A percentile compares a stretch with the other conserved stretches of the same genome.
These are phyloP conservation scores for Primulina huaijiensis DNA, from an alignment of 257 asterid genomes.

Conservation along the genomic window DNA sequence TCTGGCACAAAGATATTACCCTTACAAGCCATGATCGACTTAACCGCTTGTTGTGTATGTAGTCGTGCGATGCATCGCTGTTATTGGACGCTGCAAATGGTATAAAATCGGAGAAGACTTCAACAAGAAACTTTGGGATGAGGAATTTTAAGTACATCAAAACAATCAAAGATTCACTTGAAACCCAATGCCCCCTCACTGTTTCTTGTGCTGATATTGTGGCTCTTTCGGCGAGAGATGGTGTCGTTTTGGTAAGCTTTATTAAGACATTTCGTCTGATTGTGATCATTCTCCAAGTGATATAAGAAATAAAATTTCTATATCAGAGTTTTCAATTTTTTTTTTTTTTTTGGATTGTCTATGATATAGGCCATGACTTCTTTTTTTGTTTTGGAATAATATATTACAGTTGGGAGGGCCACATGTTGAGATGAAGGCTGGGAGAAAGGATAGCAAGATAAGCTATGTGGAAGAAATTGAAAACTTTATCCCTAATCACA, in stretches of 20 bases:
- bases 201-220: conserved; percentile 93
- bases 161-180: conserved; percentile 60
- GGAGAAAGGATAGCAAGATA: conserved; percentile 62
- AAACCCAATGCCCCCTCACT: conserved; percentile 56
- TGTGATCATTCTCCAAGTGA: no score
- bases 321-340: no score
- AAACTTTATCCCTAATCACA: conserved; percentile 61
- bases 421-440: conserved; percentile 56
- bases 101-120: conserved; percentile 53
- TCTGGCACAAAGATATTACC: no score
- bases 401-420: conserved; percentile 67
- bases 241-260: conserved; percentile 49
- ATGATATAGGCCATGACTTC: background rate
- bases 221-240: conserved; percentile 84
- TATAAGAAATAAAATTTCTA: no score
- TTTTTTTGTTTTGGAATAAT: background rate
- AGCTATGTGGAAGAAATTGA: conserved; percentile 47
- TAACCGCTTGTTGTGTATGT: background rate
- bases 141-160: conserved; percentile 62
- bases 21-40: no score
- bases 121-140: conserved; percentile 64
- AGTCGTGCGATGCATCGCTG: conserved; percentile 91
- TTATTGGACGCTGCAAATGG: conserved; percentile 47
- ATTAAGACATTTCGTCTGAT: background rate
- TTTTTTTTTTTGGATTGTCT: background rate